These are phyloP conservation scores for Sphaerostilbella broomeana DNA, from an alignment of 2,329 filamentous ascomycete genomes.

Conservation along the genomic window DNA sequence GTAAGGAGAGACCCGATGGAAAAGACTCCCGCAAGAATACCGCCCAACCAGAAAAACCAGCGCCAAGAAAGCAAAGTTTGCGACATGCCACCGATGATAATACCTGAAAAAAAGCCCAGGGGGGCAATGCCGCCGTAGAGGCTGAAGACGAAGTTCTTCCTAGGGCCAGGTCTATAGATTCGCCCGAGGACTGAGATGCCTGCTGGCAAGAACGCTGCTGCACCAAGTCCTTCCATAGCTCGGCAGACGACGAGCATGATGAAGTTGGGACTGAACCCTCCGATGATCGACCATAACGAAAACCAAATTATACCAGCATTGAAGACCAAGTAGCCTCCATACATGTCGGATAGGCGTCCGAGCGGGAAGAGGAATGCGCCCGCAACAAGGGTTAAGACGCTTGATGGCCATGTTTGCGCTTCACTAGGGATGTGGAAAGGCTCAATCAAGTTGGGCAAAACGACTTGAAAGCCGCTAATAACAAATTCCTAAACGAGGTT, in stretches of 20 bases:
- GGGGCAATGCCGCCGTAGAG: slow-evolving; percentile 51
- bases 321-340: slow-evolving; percentile 53
- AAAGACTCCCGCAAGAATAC: slow-evolving; percentile 38
- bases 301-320: slow-evolving; percentile 54
- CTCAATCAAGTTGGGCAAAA: slow-evolving; percentile 57
- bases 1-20: slow-evolving; percentile 38
- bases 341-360: slow-evolving; percentile 52
- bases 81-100: slow-evolving; percentile 57
- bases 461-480: slow-evolving; percentile 65
- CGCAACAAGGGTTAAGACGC: slow-evolving; percentile 49
- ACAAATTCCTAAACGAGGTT: slow-evolving; percentile 66
- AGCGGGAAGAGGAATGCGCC: slow-evolving; percentile 54
- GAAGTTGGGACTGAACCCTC: slow-evolving; percentile 57
- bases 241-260: slow-evolving; percentile 62
- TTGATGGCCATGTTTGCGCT: slow-evolving; percentile 58
- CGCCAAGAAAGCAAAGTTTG: slow-evolving; percentile 54
- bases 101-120: slow-evolving; percentile 53
- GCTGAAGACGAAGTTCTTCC: slow-evolving; percentile 58
- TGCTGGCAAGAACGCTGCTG: slow-evolving; percentile 61
- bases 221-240: slow-evolving; percentile 61
- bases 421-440: slow-evolving; percentile 56
- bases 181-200: slow-evolving; percentile 60
- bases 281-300: slow-evolving; percentile 55
- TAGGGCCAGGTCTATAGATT: slow-evolving; percentile 58
- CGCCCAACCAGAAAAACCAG: slow-evolving; percentile 64